Percentiles rank a stretch among this genome's conserved stretches.
Evolutionary conservation across 2,329 filamentous ascomycete species (phyloP).

Genomic region (Xylariaceae sp.): DNA sequence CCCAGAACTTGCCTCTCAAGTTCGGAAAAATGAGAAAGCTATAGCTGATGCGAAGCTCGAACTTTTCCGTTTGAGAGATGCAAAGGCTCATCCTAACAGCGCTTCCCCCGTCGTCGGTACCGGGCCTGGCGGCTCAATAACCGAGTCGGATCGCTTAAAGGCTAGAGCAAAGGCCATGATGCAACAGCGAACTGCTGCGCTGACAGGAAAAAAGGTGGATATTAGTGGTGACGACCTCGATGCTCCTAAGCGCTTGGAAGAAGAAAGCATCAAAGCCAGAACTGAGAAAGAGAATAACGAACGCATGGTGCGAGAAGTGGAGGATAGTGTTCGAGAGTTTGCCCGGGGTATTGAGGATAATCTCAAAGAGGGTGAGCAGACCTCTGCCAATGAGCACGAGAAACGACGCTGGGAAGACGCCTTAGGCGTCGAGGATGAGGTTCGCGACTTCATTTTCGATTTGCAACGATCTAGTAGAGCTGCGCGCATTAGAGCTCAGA

Average conservation of each 20-base stretch:
- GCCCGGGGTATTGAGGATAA: conserved; percentile 78
- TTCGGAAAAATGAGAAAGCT: conserved; percentile 82
- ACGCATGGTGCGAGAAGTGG: conserved; percentile 92
- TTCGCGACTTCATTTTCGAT: conserved; percentile 97
- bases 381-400: conserved; percentile 80
- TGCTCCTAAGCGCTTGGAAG: conserved; percentile 79
- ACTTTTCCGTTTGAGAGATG: conserved; percentile 88
- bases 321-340: conserved; percentile 91
- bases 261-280: conserved; percentile 75
- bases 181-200: conserved; percentile 90
- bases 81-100: conserved; percentile 82
- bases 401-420: conserved; percentile 92
- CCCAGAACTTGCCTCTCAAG: conserved; percentile 86
- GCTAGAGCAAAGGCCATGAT: conserved; percentile 96
- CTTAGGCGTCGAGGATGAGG: conserved; percentile 91
- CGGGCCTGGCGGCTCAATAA: conserved; percentile 83
- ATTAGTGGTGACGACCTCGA: conserved; percentile 66
- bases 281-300: conserved; percentile 92
- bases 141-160: conserved; percentile 90
- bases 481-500: conserved; percentile 61
- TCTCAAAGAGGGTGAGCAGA: conserved; percentile 75
- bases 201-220: conserved; percentile 79
- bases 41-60: conserved; percentile 91
- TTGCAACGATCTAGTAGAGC: conserved; percentile 81
- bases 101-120: conserved; percentile 82